Evolutionary conservation across 805 yeast species (phyloP).

Genomic region (Ogataea saltuana): DNA sequence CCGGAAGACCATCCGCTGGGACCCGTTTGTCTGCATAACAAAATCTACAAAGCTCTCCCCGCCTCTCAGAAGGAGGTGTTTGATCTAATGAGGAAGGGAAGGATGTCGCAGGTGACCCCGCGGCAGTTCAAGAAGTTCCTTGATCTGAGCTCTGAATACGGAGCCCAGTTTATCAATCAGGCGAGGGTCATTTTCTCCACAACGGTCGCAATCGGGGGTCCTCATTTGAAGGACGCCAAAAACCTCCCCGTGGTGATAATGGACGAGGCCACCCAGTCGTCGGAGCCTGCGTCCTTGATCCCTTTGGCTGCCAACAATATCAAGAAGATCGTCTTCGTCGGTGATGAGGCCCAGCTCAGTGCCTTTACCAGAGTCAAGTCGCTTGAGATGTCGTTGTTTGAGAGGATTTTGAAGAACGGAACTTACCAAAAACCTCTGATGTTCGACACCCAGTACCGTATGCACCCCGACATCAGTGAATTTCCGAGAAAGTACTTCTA

Average conservation of each 20-base stretch:
- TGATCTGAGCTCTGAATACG: slow-evolving; percentile 44
- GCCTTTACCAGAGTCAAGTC: slow-evolving; percentile 70
- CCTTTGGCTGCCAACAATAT: slow-evolving; percentile 71
- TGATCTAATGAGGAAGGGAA: slow-evolving; percentile 45
- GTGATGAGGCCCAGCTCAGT: slow-evolving; percentile 75
- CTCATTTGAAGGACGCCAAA: slow-evolving; percentile 54
- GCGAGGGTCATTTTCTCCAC: slow-evolving; percentile 73
- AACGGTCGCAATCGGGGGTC: slow-evolving; percentile 71
- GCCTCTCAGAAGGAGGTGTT: slow-evolving; percentile 43
- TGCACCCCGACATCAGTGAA: slow-evolving; percentile 88
- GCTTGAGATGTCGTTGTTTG: slow-evolving; percentile 66
- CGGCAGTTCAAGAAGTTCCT: slow-evolving; percentile 52
- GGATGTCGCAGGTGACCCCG: slow-evolving; percentile 40
- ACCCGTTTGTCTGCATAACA: slow-evolving; percentile 64
- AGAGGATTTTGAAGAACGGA: slow-evolving; percentile 63
- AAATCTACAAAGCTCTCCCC: slow-evolving; percentile 52
- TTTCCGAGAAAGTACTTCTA: slow-evolving; percentile 87
- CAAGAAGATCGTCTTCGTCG: slow-evolving; percentile 68
- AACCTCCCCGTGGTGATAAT: slow-evolving; percentile 62
- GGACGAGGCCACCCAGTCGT: slow-evolving; percentile 80
- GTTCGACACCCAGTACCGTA: slow-evolving; percentile 87
- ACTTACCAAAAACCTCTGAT: slow-evolving; percentile 60
- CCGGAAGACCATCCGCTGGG: slow-evolving; percentile 53
- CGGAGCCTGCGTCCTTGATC: slow-evolving; percentile 70
- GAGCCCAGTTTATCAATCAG: slow-evolving; percentile 55